Conservation (phyloP, 106 monocot genomes). For the Agapanthus africanus region DNA sequence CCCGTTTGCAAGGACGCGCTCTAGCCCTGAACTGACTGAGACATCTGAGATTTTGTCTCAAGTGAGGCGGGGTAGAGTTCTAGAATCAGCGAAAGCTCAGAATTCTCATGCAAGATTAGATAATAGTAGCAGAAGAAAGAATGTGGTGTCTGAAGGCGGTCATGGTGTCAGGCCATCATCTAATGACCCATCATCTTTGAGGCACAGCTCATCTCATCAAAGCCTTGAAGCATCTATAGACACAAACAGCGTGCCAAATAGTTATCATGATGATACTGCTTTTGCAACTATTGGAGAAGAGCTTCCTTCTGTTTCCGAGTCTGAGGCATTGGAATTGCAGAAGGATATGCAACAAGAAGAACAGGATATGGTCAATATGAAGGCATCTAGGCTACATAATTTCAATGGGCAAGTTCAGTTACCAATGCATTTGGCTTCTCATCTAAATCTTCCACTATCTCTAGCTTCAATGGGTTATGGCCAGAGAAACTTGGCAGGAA, state of each 20-base stretch:
- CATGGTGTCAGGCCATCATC: conserved; percentile 28
- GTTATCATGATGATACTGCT: conserved; percentile 32
- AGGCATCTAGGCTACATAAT: conserved; percentile 42
- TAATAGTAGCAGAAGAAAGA: conserved; percentile 21
- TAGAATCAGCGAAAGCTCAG: conserved; percentile 31
- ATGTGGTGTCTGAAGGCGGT: conserved; percentile 28
- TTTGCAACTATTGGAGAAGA: conserved; percentile 31
- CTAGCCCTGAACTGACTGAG: conserved; percentile 73
- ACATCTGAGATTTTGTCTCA: conserved; percentile 30
- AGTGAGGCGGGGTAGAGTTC: conserved; percentile 24
- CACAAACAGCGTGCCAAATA: conserved; percentile 30
- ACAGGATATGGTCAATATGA: conserved; percentile 75
- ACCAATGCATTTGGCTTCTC: conserved; percentile 46
- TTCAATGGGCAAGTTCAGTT: conserved; percentile 49
- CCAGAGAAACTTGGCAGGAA: conserved; percentile 46
- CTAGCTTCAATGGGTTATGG: conserved; percentile 37
- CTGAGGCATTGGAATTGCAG: conserved; percentile 42
- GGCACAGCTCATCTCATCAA: conserved; percentile 33
- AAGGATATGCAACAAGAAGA: conserved; percentile 58
- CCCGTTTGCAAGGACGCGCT: conserved; percentile 67
- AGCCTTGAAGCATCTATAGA: conserved; percentile 28
- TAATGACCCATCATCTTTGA: conserved; percentile 32
- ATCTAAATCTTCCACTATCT: conserved; percentile 34
- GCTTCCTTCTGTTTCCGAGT: conserved; percentile 43
- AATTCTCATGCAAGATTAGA: conserved; percentile 21